These are phyloP conservation scores for Candida broadrunensis DNA, from an alignment of 805 yeast species.

Conservation along the genomic window DNA sequence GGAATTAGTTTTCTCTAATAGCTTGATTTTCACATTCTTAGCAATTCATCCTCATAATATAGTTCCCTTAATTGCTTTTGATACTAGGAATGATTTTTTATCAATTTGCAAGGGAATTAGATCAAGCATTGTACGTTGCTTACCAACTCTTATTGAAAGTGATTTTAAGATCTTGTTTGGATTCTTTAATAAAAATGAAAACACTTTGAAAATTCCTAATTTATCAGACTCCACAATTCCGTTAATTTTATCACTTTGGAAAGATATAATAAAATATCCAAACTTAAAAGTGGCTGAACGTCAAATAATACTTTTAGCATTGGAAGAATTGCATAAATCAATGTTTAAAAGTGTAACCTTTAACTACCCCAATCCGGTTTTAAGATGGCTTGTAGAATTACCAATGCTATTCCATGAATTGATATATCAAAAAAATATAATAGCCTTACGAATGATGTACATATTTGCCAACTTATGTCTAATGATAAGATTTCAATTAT, in stretches of 20 bases:
- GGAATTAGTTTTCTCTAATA: conserved; percentile 17
- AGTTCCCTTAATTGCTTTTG: conserved; percentile 26
- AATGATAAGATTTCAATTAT: conserved; percentile 19
- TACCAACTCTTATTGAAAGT: neutral
- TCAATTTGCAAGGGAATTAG: conserved; percentile 16
- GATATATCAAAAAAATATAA: conserved; percentile 16
- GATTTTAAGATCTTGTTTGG: neutral
- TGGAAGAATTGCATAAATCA: neutral
- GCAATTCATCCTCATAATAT: conserved; percentile 29
- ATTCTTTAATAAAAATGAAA: neutral
- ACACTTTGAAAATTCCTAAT: neutral
- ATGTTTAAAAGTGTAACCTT: neutral
- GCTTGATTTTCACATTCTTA: conserved; percentile 24
- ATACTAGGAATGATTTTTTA: conserved; percentile 17
- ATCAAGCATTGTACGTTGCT: conserved; percentile 2
- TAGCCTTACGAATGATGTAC: conserved; percentile 24
- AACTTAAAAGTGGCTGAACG: neutral
- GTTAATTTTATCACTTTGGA: neutral
- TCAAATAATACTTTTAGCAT: neutral
- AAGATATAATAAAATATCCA: neutral
- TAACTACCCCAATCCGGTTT: neutral
- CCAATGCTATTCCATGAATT: conserved; percentile 10
- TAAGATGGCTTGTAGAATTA: neutral
- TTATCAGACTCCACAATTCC: conserved; percentile 2
- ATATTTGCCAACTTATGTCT: conserved; percentile 16